A percentile compares a stretch with the other conserved stretches of the same genome.
phyloP scores from a whole-genome alignment of 2,329 filamentous ascomycete genomes.

The Stagonosporopsis cucurbitacearum region DNA sequence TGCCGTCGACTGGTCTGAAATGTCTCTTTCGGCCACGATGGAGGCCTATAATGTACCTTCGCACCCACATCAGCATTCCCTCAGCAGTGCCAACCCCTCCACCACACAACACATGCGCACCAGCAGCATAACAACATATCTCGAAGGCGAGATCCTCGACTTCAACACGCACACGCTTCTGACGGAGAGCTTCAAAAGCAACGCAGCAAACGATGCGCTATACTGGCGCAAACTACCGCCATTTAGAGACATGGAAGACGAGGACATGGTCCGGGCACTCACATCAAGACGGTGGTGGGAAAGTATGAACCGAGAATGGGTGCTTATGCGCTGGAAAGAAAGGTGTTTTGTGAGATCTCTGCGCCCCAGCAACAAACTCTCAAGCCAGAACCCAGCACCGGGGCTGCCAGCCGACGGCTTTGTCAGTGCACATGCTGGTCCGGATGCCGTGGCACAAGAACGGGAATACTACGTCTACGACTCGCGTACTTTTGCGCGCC shows the following conservation, averaged over 20 bases:
- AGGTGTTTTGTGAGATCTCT: slow-evolving; percentile 55
- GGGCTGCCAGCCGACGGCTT: slow-evolving; percentile 11
- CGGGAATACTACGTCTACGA: slow-evolving; percentile 5
- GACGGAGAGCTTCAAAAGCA: slow-evolving; percentile 57
- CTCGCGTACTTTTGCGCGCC: slow-evolving; percentile 6
- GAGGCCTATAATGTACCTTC: slow-evolving; percentile 71
- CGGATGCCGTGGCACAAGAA: neutral
- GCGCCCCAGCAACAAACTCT: slow-evolving; percentile 20
- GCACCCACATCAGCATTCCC: slow-evolving; percentile 39
- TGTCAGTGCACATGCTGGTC: neutral
- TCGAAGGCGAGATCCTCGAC: slow-evolving; percentile 74
- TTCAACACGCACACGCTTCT: slow-evolving; percentile 60
- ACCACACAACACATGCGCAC: slow-evolving; percentile 39
- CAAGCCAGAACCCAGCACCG: slow-evolving; percentile 11
- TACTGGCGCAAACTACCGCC: slow-evolving; percentile 59
- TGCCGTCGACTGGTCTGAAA: slow-evolving; percentile 63
- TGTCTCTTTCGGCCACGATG: slow-evolving; percentile 72
- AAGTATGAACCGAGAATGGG: slow-evolving; percentile 55
- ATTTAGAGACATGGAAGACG: slow-evolving; percentile 49
- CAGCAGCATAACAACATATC: slow-evolving; percentile 66
- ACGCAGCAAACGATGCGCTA: slow-evolving; percentile 53
- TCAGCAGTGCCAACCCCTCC: slow-evolving; percentile 21
- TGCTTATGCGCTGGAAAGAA: slow-evolving; percentile 65
- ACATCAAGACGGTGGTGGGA: slow-evolving; percentile 49
- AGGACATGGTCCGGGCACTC: slow-evolving; percentile 53